Base-by-base conservation (phyloP, 177 flowering plant genomes). In the Vitis hybrid region DNA sequence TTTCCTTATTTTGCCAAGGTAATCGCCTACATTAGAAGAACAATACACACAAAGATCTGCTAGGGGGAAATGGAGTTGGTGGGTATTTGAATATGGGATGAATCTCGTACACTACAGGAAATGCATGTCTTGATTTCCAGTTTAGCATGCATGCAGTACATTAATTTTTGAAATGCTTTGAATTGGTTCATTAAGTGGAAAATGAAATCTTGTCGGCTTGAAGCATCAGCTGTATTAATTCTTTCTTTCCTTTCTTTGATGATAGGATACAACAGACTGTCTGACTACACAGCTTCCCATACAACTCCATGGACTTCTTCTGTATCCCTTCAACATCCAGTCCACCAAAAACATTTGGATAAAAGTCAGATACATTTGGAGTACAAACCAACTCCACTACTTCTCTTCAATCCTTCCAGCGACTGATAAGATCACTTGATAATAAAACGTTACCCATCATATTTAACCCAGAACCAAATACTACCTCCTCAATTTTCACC, bases 321-420 rank as follows among this genome's bases (percentile, higher is more conserved):
- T n/a, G 20, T 10, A 66, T 9, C 30, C 75, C 70, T 58, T 72
- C 70, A 1, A 72, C 30, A 65, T 71, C 74, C 3, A 71, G 58
- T 11, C 69, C 55, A 24, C 69, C 54, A 12, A 71, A 32, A 1
- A 58, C 5, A 27, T 27, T 58, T 1, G 74, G 50, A 59, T 57
- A 71, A 14, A 57, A 58, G n/a, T 65, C 69, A n/a, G 69, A 58
- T 0, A 71, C 7, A 65, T 71, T 71, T 65, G 74, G 59, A 17
- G 64, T 18, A 9, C 14, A 14, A 18, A 46, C 27, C 21, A 35
- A 14, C 9, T 66, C 69, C 30, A 20, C 7, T 21, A 27, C 13
- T 41, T 27, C 32, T 54, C n/a, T 51, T 11, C 48, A 51, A 35
- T 35, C 30, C 49, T 30, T 15, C 32, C 2, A 11, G 32, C 35